These are phyloP conservation scores for Blastobotrys muscicola DNA, from an alignment of 805 yeast species.

Conservation along the genomic window DNA sequence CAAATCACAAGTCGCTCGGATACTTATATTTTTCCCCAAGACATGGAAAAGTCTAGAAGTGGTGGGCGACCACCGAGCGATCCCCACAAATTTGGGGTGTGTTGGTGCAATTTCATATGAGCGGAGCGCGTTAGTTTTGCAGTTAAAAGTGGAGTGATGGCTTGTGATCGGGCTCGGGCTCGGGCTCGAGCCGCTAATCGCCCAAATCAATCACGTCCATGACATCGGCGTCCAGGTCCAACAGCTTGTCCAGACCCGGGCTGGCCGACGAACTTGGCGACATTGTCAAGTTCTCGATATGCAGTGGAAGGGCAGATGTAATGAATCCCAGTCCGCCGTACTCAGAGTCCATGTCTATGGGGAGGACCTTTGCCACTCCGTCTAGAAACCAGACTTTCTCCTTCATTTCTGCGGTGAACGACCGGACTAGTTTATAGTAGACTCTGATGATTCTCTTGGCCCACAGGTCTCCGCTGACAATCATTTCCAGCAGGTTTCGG, in stretches of 20 bases:
- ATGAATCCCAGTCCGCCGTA: constrained; percentile 21
- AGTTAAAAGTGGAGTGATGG: no score
- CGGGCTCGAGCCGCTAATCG: no score
- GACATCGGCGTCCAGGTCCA: constrained; percentile 10
- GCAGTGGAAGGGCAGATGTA: constrained; percentile 17
- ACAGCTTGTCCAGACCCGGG: constrained; percentile 10
- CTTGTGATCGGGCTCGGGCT: no score
- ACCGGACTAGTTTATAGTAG: constrained; percentile 71
- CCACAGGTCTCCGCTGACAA: constrained; percentile 75
- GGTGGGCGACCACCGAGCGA: no score
- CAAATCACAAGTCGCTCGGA: no score
- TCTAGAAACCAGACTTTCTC: constrained; percentile 90
- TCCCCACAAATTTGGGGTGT: no score
- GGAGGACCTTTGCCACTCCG: constrained; percentile 80
- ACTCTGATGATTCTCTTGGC: constrained; percentile 89
- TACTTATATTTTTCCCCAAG: no score
- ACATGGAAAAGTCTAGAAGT: no score
- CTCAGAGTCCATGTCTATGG: constrained; percentile 68
- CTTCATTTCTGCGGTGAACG: constrained; percentile 78
- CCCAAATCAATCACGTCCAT: no score
- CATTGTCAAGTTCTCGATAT: neutral
- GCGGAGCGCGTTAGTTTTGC: no score
- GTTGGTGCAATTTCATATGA: no score
- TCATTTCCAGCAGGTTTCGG: constrained; percentile 60
- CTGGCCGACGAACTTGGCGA: neutral